Base-by-base conservation (phyloP, 495 filamentous ascomycete genomes). In the Daldinia concentrica region DNA sequence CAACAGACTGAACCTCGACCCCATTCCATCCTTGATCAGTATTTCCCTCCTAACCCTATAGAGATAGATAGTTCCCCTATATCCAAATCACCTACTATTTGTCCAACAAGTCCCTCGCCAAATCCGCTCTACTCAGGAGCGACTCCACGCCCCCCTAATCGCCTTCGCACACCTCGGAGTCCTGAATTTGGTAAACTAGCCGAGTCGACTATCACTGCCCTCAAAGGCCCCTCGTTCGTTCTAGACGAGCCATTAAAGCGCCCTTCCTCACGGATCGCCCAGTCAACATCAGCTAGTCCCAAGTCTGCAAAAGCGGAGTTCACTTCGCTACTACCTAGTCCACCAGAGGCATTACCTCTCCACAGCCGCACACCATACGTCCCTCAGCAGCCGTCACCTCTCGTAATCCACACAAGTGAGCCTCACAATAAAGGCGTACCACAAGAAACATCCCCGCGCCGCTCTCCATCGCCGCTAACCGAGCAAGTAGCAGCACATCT, bases 231-330 rank as follows among this genome's bases (percentile, higher is more conserved):
- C 1, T 78, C 78, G 1, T 78, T 75, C 45, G 64, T 80, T 17
- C 64, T 61, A 45, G 57, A 72, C 8, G 74, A 81, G 58, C 74
- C 79, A 1, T 61, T 80, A 6, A 69, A 59, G 6, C 73, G 77
- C 1, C 79, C 75, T 17, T 77, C 75, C 4, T 78, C 75, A 2
- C 58, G 62, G 30, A 22, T 59, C 39, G 30, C 39, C 15, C 34
- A 29, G 4, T 41, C 59, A 4, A 52, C 55, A n/a, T 39, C 58
- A 55, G 58, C 26, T 6, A 72, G 55, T 19, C 37, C 64, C 29
- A 58, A 37, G 26, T 22, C 59, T 45, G 29, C 59, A 48, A 59
- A 9, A n/a, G 19, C 27, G 1, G 39, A 41, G 3, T 14, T 36
- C 52, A 36, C 41, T 27, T 3, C 51, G 12, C n/a, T 54, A n/a